Evolutionary conservation across 1,284 basidiomycete species (phyloP), one percentile per base, ranked within the genome.

Genomic region (Mycena sp.): DNA sequence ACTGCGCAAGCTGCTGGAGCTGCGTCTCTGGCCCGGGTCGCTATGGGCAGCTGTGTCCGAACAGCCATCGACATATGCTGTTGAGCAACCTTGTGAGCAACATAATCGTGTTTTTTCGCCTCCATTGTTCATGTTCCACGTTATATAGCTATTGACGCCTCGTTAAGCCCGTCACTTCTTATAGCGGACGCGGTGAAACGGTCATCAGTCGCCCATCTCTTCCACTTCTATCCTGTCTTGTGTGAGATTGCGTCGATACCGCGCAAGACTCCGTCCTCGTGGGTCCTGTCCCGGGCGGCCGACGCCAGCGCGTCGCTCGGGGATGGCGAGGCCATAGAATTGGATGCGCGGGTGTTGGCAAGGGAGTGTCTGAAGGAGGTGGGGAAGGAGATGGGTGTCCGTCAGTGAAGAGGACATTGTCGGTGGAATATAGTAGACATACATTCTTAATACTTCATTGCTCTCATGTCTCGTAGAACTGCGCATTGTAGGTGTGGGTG

Each of bases 221-320:
- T 96, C 83, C 87, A 91, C 70, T 88, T 96, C 66, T 96, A 96
- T 71, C 81, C 87, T 0, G 78, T 91, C 2, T 76, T 98, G 6
- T 90, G 91, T 68, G 89, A 94, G 69, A 89, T 97, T 49, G 88
- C 86, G 2, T 87, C 92, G 7, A 84, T 89, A 60, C 85, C 88
- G 0, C 80, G 87, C 28, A 85, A 84, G 67, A 82, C 86, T 11
- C 91, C 92, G 0, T 81, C 83, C n/a, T 83, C 86, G n/a, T 92
- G 90, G 90, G 76, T 90, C 43, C 50, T 62, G 45, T 67, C 65
- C 19, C 44, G 54, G 21, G 45, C 45, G 21, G 61, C 55, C 19
- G 69, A 69, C 4, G 71, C 75, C 11, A 74, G 74, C 12, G 30
- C 55, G 29, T 49, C 61, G 29, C 23, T 50, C 14, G 46, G 43